Evolutionary conservation across 768 basidiomycete genomes (phyloP), one percentile per base, ranked within the genome.

Genomic region (Lactifluus volemus): DNA sequence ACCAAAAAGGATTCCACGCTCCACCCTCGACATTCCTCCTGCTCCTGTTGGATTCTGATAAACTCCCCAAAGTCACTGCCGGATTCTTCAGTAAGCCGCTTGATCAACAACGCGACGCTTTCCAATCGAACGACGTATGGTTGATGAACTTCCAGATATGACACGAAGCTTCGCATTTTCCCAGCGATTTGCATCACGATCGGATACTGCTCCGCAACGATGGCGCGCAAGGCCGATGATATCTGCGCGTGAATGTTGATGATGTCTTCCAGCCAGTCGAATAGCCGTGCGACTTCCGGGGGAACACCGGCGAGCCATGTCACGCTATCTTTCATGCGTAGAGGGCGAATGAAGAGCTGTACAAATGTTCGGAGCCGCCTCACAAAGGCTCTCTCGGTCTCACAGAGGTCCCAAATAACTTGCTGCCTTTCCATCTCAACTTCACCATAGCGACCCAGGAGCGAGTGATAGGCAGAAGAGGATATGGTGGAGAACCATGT

Each of bases 221-320:
- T 68, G 12, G 74, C 67, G 12, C 77, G 72, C 62, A 90, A 69
- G 1, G 78, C 71, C 4, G 77, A 75, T 8, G 79, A 76, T 29
- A 97, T 75, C 60, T 85, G 79, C 4, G 76, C 74, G 65, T 97
- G 94, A 2, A 94, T 75, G 56, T 85, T 84, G 10, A 87, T 77
- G 62, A 98, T 89, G 66, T 92, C 90, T 65, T 95, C 92, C 53
- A 95, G 74, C 86, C 89, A 92, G 71, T 94, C 92, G 62, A 98
- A 84, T 21, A 93, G 76, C 11, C 83, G 81, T 0, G 84, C 79
- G 12, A 92, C 77, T 39, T 84, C 79, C 2, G 75, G 63, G 0
- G 92, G 92, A 17, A 98, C 81, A 17, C 92, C 92, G 1, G 82
- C 74, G 41, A 96, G 86, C 91, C 93, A 97, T 1, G 76, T 69